A percentile compares a stretch with the other conserved stretches of the same genome.
Conservation (phyloP, 208 protist genomes). For the Porcisia hertigi region DNA sequence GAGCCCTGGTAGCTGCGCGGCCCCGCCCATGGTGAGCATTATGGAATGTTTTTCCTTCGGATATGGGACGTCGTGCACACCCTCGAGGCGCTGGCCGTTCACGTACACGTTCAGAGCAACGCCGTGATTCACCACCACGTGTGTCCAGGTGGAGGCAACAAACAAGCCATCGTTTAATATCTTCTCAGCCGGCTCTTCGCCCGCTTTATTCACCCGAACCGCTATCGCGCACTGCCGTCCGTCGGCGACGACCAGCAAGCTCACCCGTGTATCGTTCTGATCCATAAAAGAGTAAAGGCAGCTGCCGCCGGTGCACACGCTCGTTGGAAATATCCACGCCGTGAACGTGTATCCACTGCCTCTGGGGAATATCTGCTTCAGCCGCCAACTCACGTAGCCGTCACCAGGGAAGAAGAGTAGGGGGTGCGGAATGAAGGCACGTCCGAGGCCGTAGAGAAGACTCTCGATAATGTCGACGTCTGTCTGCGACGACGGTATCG, state of each 20-base stretch:
- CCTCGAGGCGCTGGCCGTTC: slow-evolving; percentile 55
- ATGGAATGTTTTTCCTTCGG: slow-evolving; percentile 63
- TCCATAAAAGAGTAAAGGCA: slow-evolving; percentile 78
- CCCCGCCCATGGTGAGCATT: slow-evolving; percentile 65
- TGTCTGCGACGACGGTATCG: slow-evolving; percentile 44
- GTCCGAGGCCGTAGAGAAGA: slow-evolving; percentile 64
- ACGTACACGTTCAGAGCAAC: slow-evolving; percentile 67
- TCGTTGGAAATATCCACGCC: slow-evolving; percentile 79
- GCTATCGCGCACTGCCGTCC: slow-evolving; percentile 69
- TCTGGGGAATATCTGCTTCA: slow-evolving; percentile 32
- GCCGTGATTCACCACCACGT: slow-evolving; percentile 75
- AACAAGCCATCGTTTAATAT: slow-evolving; percentile 58
- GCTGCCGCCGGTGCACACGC: slow-evolving; percentile 74
- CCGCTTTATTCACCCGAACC: slow-evolving; percentile 42
- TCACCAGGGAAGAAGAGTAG: slow-evolving; percentile 72
- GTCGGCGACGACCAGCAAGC: slow-evolving; percentile 63
- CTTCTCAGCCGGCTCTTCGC: slow-evolving; percentile 23
- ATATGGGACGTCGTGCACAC: slow-evolving; percentile 47
- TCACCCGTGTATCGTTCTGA: slow-evolving; percentile 41
- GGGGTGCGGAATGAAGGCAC: slow-evolving; percentile 38
- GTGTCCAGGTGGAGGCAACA: slow-evolving; percentile 65
- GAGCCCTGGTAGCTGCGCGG: slow-evolving; percentile 55
- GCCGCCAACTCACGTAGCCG: slow-evolving; percentile 61
- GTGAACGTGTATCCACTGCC: slow-evolving; percentile 73
- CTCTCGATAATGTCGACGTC: slow-evolving; percentile 79